phyloP scores from a whole-genome alignment of 2,329 filamentous ascomycete species.

The Pleoardoris graminearum region DNA sequence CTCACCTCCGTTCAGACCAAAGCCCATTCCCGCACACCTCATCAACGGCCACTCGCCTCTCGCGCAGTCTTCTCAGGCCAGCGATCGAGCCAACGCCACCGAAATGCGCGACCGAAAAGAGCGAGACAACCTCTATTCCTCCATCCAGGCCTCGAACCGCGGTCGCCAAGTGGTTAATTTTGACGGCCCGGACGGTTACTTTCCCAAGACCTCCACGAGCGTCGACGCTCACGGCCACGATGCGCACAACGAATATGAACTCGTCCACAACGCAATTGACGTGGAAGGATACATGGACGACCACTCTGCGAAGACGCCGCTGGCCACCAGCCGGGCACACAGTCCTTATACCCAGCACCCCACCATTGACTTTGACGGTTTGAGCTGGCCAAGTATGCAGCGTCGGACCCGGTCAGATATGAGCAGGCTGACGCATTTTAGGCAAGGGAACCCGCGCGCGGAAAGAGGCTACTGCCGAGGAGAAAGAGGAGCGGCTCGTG shows the following conservation, averaged over 20 bases:
- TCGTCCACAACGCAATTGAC: slow-evolving; percentile 33
- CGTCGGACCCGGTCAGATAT: too few relatives aligned
- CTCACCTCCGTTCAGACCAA: slow-evolving; percentile 52
- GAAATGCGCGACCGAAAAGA: slow-evolving; percentile 56
- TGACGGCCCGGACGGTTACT: slow-evolving; percentile 40
- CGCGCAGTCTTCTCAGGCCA: slow-evolving; percentile 50
- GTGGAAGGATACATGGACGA: slow-evolving; percentile 60
- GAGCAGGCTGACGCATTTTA: slow-evolving; percentile 32
- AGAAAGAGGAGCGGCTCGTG: slow-evolving; percentile 60
- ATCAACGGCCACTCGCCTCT: slow-evolving; percentile 60
- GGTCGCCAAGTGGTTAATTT: slow-evolving; percentile 53
- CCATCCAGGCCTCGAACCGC: slow-evolving; percentile 62
- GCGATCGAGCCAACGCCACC: slow-evolving; percentile 48
- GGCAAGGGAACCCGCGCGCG: slow-evolving; percentile 67
- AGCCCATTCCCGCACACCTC: slow-evolving; percentile 60
- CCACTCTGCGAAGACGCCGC: slow-evolving; percentile 54
- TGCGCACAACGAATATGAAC: slow-evolving; percentile 20
- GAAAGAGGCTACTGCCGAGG: slow-evolving; percentile 60
- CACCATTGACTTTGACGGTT: slow-evolving; percentile 59
- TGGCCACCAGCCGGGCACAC: slow-evolving; percentile 55
- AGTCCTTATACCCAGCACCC: slow-evolving; percentile 57
- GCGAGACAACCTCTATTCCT: slow-evolving; percentile 60
- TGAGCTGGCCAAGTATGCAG: slow-evolving; percentile 58
- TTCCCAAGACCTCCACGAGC: slow-evolving; percentile 26
- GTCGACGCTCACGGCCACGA: slow-evolving; percentile 20